A percentile compares a stretch with the other conserved stretches of the same genome.
Evolutionary conservation across 1,139 yeast genomes (phyloP).

Genomic region (Saccharomyces hybrid): DNA sequence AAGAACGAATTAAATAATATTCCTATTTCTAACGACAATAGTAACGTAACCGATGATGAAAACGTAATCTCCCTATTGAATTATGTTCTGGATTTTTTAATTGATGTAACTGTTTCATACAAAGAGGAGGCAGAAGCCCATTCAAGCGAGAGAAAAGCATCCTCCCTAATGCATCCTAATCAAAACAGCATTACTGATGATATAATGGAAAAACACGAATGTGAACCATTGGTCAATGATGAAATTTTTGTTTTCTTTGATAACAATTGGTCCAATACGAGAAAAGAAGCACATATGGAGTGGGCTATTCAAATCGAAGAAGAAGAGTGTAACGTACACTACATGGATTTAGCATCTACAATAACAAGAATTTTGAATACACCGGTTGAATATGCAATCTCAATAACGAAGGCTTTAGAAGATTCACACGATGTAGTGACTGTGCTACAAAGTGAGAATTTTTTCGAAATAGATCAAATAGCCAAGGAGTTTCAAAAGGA

Average conservation of each 20-base stretch:
- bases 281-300: slow-evolving; percentile 4
- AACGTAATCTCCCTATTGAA: slow-evolving; percentile 41
- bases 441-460: slow-evolving; percentile 18
- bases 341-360: slow-evolving; percentile 23
- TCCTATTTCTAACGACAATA: slow-evolving; percentile 29
- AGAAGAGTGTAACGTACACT: slow-evolving; percentile 23
- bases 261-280: slow-evolving; percentile 5
- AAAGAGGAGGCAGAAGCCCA: slow-evolving; percentile 9
- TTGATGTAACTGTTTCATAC: slow-evolving; percentile 50
- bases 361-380: slow-evolving; percentile 20
- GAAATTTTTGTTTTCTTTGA: background rate
- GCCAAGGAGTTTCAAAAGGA: slow-evolving; percentile 16
- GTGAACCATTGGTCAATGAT: slow-evolving; percentile 6
- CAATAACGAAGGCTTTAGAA: slow-evolving; percentile 17
- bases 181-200: background rate
- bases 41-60: slow-evolving; percentile 32
- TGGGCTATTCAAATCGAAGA: slow-evolving; percentile 26
- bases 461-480: slow-evolving; percentile 15
- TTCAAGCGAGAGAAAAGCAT: slow-evolving; percentile 9
- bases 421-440: slow-evolving; percentile 18
- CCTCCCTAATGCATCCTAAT: slow-evolving; percentile 3
- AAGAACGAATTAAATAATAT: slow-evolving; percentile 46
- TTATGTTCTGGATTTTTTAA: slow-evolving; percentile 58
- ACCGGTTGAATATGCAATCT: slow-evolving; percentile 24
- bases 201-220: background rate